Base-by-base conservation (phyloP, 2,329 filamentous ascomycete species). In the Fusarium cyanostomum region DNA sequence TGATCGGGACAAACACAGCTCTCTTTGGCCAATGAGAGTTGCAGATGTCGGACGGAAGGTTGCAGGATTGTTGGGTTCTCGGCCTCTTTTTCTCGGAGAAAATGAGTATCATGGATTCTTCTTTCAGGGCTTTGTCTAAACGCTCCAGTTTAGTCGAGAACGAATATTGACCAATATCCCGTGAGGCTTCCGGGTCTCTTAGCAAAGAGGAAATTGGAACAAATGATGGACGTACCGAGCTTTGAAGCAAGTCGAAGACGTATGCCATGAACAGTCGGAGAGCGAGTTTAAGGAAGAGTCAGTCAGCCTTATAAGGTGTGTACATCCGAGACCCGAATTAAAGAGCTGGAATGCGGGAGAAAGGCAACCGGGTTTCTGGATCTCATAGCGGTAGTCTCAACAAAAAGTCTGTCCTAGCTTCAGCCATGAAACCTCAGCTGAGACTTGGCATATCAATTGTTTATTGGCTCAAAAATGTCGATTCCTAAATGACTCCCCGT, bases 401-500 rank as follows among this genome's bases (percentile, higher is more conserved):
- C 15, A 27, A 35, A 46, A 34, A 27, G 15, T 11, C 6, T 4
- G 21, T 21, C 21, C 21, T 21, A 21, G 21, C 21, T 27, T 43
- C 16, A 10, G 24, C 35, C 26, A 15, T 31, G 7, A 33, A 38
- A 26, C 10, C n/a, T 30, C 44, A 35, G 16, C 35, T 34, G 4
- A 34, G 26, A 12, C 30, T 21, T 12, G 27, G 27, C 13, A 27
- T 16, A 33, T 28, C 35, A 48, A 44, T 11, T 28, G 16, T 35
- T 52, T 48, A 26, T 28, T 41, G 12, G 13, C 50, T 12, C 18
- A 33, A 24, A 34, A 27, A 43, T 34, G 9, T 15, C 21, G 26
- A 37, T 56, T 46, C 37, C 39, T 31, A 15, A 45, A 38, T 38
- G 41, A 60, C 44, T 54, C 33, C 41, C 34, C 28, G 28, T 65